Evolutionary conservation across 805 yeast species (phyloP).

Genomic region (Starmerella apis): DNA sequence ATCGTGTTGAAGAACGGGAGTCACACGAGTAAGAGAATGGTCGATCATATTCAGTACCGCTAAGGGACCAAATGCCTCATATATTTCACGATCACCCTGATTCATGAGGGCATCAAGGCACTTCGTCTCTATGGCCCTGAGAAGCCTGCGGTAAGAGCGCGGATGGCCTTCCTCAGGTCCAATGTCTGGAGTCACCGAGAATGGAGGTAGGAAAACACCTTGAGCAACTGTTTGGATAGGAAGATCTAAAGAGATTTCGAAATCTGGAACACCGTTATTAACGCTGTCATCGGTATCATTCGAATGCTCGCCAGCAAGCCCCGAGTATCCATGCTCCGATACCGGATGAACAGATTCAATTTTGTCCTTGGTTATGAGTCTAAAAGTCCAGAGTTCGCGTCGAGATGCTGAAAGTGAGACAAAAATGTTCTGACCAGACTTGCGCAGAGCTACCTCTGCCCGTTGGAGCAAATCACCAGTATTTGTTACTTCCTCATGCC

Average conservation of each 20-base stretch:
- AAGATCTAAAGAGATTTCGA: constrained; percentile 2
- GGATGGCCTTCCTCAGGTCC: constrained; percentile 11
- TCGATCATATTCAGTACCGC: constrained; percentile 15
- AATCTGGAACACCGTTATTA: not conserved
- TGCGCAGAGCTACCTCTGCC: constrained; percentile 23
- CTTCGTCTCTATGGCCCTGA: constrained; percentile 21
- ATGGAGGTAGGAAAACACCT: constrained; percentile 23
- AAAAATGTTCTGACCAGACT: constrained; percentile 4
- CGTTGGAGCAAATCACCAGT: not conserved
- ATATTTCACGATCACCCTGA: constrained; percentile 14
- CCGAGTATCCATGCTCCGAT: not conserved
- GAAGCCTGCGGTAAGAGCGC: constrained; percentile 13
- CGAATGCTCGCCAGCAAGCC: not conserved
- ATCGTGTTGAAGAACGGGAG: constrained; percentile 16
- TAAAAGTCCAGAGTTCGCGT: constrained; percentile 25
- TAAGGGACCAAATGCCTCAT: constrained; percentile 21
- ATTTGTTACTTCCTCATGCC: not conserved
- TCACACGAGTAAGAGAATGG: constrained; percentile 20
- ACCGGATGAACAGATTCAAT: not conserved
- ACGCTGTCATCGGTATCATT: no score
- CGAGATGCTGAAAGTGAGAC: constrained; percentile 17
- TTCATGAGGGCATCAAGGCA: constrained; percentile 17
- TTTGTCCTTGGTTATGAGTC: not conserved
- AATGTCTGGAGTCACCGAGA: constrained; percentile 6
- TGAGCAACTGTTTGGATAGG: constrained; percentile 9